Base-by-base conservation (phyloP, 164 flowering plant species). In the Chimonanthus salicifolius region DNA sequence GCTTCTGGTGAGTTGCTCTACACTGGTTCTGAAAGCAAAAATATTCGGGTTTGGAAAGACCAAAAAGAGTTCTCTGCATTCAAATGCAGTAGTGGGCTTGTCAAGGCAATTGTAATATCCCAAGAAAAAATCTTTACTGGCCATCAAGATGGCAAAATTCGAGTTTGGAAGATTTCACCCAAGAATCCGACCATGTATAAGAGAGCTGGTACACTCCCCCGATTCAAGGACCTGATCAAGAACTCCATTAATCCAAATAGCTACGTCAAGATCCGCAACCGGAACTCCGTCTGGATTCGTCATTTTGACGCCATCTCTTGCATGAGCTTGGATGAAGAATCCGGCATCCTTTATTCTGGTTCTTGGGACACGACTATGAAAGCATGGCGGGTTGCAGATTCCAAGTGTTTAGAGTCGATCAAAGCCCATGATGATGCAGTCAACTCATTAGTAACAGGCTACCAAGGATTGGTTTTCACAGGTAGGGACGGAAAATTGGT, bases 1-100 rank as follows among this genome's bases (percentile, higher is more conserved):
- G 86, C 94, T 3, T 16, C 80, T 13, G 87, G 84, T 0, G 94
- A 84, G 9, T 80, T 93, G 6, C 83, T 91, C 2, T 93, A 91
- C 84, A 93, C 98, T 3, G 98, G 98, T n/a, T 93, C 98, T 2
- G 97, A 93, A 67, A 91, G 98, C 84, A 93, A 93, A 83, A 93
- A 93, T 82, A 91, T 93, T 70, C 92, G 97, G 6, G 94, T 91
- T 0, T 93, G 98, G 97, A 90, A 87, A 77, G 81, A 87, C 74
- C 78, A 86, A 67, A 78, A 91, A 64, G 97, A 93, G 66, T 90
- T 74, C 69, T 58, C 88, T 0, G 94, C 87, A 1, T 93, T 93
- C 78, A 91, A 91, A 79, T 87, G 95, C 2, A 88, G 77, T 78
- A 91, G 97, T 15, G 98, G 97, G 0, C 73, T 93, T 43, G 97